Conservation (phyloP, 805 yeast species). For the Yarrowia osloensis region DNA sequence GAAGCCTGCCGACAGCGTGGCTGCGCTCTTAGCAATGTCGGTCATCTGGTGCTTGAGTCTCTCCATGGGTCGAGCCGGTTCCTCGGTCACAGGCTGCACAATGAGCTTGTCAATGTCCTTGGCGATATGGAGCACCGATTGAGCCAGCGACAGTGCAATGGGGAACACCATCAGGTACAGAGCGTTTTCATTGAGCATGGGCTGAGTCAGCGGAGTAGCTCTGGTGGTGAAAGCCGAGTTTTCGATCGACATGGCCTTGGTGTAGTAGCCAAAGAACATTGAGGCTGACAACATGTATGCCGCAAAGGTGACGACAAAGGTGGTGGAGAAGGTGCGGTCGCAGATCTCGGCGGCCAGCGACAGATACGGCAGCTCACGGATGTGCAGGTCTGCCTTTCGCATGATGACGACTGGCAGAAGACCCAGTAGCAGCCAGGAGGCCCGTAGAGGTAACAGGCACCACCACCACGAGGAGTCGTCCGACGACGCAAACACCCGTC, state of each 20-base stretch:
- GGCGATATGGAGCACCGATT: neutral
- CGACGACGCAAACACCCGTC: neutral
- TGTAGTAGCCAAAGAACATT: conserved; percentile 19
- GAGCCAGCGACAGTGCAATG: conserved; percentile 9
- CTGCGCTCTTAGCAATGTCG: neutral
- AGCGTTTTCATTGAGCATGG: conserved; percentile 26
- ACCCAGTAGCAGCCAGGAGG: conserved; percentile 19
- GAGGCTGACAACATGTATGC: conserved; percentile 7
- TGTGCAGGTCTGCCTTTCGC: conserved; percentile 33
- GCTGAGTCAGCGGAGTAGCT: conserved; percentile 5
- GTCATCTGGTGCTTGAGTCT: neutral
- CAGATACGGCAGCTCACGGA: conserved; percentile 30
- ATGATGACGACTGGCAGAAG: conserved; percentile 31
- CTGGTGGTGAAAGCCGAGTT: conserved; percentile 1
- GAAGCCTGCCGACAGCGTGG: conserved; percentile 2
- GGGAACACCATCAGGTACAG: conserved; percentile 25
- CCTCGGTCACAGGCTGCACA: conserved; percentile 1
- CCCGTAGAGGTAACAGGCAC: conserved; percentile 20
- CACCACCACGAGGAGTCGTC: conserved; percentile 21
- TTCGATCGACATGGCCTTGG: conserved; percentile 15
- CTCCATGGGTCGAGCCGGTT: conserved; percentile 12
- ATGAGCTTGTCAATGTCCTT: conserved; percentile 23
- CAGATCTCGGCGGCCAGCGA: conserved; percentile 21
- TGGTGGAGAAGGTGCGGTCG: conserved; percentile 25
- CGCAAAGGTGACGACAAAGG: neutral